Conservation (phyloP, 179 eudicot species). For the Monotropa hypopitys region DNA sequence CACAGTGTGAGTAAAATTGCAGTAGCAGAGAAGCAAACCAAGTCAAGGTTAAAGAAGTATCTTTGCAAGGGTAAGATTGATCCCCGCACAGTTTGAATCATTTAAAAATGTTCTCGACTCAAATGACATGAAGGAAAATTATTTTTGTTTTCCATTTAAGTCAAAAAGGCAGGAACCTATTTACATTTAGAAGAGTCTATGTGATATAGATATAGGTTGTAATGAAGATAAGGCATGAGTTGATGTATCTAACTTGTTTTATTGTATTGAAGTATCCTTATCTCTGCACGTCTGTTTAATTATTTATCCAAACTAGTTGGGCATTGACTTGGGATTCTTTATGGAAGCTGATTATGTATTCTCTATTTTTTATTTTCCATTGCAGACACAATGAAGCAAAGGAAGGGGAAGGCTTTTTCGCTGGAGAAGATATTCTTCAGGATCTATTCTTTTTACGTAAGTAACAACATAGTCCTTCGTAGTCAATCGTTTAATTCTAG, state of each 20-base stretch:
- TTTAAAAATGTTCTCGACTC: neutral
- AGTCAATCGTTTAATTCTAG: too few relatives aligned
- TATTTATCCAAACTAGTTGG: neutral
- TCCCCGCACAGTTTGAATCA: too few relatives aligned
- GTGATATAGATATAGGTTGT: neutral
- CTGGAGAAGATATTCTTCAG: constrained; percentile 22
- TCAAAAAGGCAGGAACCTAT: neutral
- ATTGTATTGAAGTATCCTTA: neutral
- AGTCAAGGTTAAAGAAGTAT: too few relatives aligned
- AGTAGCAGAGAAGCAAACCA: too few relatives aligned
- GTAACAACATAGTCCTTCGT: too few relatives aligned
- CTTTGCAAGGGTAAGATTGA: too few relatives aligned
- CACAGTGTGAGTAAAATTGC: too few relatives aligned
- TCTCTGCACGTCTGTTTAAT: neutral
- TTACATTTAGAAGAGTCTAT: neutral
- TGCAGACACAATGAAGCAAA: constrained; percentile 48
- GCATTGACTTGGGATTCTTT: neutral
- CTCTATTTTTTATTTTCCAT: constrained; percentile 14
- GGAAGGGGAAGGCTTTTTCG: constrained; percentile 26
- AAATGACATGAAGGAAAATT: neutral
- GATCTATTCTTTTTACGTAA: constrained; percentile 46
- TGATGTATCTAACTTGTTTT: neutral
- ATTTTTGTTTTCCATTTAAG: neutral
- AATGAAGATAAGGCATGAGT: neutral
- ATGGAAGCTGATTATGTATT: constrained; percentile 2